A percentile compares a stretch with the other conserved stretches of the same genome.
phyloP scores from a whole-genome alignment of 208 protist species.

The Willaertia magna region DNA sequence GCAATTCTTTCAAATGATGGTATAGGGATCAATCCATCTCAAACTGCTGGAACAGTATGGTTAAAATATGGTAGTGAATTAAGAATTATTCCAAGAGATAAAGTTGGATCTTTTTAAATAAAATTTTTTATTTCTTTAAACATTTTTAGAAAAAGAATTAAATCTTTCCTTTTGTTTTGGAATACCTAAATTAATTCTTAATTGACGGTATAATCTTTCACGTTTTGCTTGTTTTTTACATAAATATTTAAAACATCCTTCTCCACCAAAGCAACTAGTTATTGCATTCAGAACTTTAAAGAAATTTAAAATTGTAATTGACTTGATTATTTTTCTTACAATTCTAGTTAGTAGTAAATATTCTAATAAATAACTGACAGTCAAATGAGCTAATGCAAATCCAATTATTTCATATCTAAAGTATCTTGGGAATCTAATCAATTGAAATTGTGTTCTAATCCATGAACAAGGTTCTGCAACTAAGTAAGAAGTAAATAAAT shows the following conservation, averaged over 20 bases:
- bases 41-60: slow-evolving; percentile 76
- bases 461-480: not conserved
- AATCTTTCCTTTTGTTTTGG: not conserved
- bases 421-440: not conserved
- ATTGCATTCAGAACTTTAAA: not conserved
- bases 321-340: not conserved
- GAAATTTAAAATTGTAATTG: not conserved
- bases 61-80: slow-evolving; percentile 86
- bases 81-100: slow-evolving; percentile 79
- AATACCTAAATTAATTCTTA: not conserved
- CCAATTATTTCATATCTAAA: not conserved
- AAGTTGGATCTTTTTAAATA: slow-evolving; percentile 48
- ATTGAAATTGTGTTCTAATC: not conserved
- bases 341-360: not conserved
- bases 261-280: not conserved
- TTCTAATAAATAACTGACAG: not conserved
- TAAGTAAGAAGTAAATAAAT: not conserved
- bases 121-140: too few species aligned
- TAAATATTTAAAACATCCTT: not conserved
- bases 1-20: slow-evolving; percentile 47
- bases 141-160: too few species aligned
- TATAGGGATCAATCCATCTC: slow-evolving; percentile 82
- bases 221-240: not conserved
- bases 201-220: not conserved
- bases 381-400: not conserved